phyloP scores from a whole-genome alignment of 2,329 filamentous ascomycete genomes.

The Ceratocystis alfenasii region DNA sequence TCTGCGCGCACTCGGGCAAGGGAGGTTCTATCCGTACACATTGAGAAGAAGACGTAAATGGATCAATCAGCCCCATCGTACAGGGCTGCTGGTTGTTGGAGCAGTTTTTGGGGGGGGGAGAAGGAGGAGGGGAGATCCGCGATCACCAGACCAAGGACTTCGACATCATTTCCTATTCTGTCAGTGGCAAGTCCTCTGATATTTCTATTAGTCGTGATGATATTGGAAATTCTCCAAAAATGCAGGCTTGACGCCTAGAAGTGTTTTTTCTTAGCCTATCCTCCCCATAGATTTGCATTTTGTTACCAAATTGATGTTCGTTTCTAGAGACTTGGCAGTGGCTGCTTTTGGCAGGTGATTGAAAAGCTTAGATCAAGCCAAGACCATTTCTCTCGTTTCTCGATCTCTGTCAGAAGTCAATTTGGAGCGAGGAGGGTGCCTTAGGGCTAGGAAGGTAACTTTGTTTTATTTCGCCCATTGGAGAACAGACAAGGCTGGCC shows the following conservation, averaged over 20 bases:
- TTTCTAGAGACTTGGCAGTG: not conserved
- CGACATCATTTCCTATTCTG: not conserved
- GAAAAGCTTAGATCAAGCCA: constrained; percentile 7
- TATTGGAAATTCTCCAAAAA: not conserved
- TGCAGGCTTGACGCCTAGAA: not conserved
- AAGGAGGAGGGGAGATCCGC: not conserved
- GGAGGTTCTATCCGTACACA: too few relatives aligned
- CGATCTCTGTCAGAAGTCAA: constrained; percentile 7
- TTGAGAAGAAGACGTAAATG: not conserved
- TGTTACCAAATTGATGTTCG: not conserved
- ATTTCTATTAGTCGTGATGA: constrained; percentile 1
- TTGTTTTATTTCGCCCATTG: not conserved
- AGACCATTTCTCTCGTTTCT: not conserved
- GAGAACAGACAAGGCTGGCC: not conserved
- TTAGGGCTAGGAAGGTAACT: not conserved
- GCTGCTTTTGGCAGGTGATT: constrained; percentile 2
- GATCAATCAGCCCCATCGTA: not conserved
- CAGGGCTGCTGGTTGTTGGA: not conserved
- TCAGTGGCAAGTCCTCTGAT: not conserved
- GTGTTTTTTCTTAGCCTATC: not conserved
- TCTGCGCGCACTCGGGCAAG: too few relatives aligned
- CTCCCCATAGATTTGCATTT: not conserved
- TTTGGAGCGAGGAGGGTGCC: not conserved
- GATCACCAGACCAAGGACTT: not conserved
- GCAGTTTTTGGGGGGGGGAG: not conserved